Conservation (phyloP, 345 rosid genomes). For the Salix purpurea region DNA sequence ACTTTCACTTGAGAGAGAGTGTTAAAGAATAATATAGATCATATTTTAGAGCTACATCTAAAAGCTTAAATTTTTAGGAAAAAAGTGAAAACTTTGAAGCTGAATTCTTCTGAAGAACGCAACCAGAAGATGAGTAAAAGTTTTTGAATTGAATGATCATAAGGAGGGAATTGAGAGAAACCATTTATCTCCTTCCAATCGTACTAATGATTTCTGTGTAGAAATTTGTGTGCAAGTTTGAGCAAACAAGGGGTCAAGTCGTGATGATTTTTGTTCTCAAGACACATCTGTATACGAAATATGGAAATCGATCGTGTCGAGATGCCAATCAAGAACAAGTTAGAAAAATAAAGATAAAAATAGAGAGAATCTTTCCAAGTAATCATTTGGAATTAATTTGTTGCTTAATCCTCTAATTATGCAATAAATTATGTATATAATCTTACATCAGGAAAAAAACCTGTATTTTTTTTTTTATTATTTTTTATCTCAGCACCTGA, state of each 20-base stretch:
- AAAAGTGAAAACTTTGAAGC: not conserved
- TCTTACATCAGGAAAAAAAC: not conserved
- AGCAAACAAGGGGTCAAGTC: not conserved
- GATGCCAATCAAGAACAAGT: not conserved
- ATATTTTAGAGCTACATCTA: too few relatives aligned
- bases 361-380: not conserved
- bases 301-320: not conserved
- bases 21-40: too few relatives aligned
- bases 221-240: not conserved
- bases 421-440: not conserved
- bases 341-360: not conserved
- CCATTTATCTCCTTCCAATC: not conserved
- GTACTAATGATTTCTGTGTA: not conserved
- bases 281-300: not conserved
- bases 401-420: not conserved
- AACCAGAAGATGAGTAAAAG: not conserved
- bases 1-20: too few relatives aligned
- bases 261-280: not conserved
- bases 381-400: not conserved
- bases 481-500: not conserved
- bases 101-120: not conserved
- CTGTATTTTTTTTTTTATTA: not conserved
- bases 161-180: not conserved
- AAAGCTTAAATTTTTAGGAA: not conserved
- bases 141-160: not conserved